phyloP scores from a whole-genome alignment of 495 filamentous ascomycete species.

The Neurospora sp. region DNA sequence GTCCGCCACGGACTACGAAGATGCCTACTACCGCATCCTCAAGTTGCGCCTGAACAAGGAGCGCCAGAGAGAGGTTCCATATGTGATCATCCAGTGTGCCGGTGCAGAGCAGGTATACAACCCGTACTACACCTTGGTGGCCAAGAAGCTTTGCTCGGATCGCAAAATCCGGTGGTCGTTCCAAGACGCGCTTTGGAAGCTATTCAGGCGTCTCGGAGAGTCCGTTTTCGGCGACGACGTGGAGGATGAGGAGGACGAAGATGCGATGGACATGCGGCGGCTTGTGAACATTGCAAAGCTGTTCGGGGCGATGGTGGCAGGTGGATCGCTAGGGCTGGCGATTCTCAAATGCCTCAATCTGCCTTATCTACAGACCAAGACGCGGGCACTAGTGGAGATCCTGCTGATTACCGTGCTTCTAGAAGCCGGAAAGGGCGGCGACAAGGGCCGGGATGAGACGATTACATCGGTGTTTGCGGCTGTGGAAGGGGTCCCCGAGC shows the following conservation, averaged over 20 bases:
- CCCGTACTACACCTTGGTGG: slow-evolving; percentile 84
- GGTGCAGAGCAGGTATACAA: slow-evolving; percentile 79
- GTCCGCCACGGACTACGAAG: slow-evolving; percentile 75
- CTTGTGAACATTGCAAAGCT: slow-evolving; percentile 87
- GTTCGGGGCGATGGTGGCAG: slow-evolving; percentile 65
- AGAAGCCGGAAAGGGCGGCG: slow-evolving; percentile 30
- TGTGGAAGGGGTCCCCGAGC: slow-evolving; percentile 46
- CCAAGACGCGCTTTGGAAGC: slow-evolving; percentile 73
- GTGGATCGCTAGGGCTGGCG: slow-evolving; percentile 50
- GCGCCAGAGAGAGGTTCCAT: slow-evolving; percentile 78
- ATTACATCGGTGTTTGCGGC: slow-evolving; percentile 59
- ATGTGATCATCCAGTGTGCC: slow-evolving; percentile 78
- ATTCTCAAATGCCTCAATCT: slow-evolving; percentile 71
- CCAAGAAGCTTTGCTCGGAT: slow-evolving; percentile 60
- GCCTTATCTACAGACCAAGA: slow-evolving; percentile 63
- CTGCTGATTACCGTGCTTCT: slow-evolving; percentile 66
- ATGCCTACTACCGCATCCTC: slow-evolving; percentile 65
- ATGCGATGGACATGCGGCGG: slow-evolving; percentile 43
- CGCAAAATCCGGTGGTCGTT: slow-evolving; percentile 70
- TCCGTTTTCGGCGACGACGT: slow-evolving; percentile 46
- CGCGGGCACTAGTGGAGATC: slow-evolving; percentile 67
- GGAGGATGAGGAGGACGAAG: slow-evolving; percentile 35
- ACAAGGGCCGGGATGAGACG: slow-evolving; percentile 23
- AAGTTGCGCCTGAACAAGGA: slow-evolving; percentile 78
- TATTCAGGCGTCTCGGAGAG: slow-evolving; percentile 81